Percentiles rank a stretch among this genome's conserved stretches.
Evolutionary conservation across 192 early-diverging fungal species (phyloP).

Genomic region (Coemansia furcata): DNA sequence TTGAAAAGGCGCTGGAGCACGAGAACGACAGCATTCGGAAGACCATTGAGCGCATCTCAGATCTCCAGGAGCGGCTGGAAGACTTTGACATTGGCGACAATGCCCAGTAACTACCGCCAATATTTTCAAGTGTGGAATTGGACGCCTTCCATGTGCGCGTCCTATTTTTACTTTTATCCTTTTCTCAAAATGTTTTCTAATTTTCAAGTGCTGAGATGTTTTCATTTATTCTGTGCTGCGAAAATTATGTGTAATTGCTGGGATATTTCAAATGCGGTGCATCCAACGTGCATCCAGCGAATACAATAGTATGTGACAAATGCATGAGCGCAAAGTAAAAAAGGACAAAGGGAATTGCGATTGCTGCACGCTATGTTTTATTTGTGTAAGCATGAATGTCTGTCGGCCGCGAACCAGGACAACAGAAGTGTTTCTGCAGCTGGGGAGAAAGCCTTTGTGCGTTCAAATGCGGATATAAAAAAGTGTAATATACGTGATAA

Average conservation of each 20-base stretch:
- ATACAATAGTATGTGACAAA: background rate
- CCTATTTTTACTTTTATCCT: background rate
- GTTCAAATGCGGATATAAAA: background rate
- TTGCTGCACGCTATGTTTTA: background rate
- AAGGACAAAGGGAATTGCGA: background rate
- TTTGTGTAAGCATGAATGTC: background rate
- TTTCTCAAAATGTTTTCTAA: background rate
- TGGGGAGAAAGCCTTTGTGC: background rate
- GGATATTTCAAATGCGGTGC: background rate
- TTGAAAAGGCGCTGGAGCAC: conserved; percentile 21
- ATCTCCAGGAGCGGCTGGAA: conserved; percentile 32
- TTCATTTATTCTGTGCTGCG: background rate
- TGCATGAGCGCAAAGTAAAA: background rate
- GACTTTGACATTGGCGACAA: background rate
- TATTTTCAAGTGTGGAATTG: background rate
- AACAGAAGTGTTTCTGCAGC: background rate
- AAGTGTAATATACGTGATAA: background rate
- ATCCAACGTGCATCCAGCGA: background rate
- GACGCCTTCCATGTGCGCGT: background rate
- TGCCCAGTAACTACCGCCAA: background rate
- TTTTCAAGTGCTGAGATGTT: background rate
- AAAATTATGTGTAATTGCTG: background rate
- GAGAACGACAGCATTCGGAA: conserved; percentile 24
- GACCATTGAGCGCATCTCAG: conserved; percentile 30
- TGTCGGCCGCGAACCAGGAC: background rate